These are phyloP conservation scores for Leishmania arabica DNA, from an alignment of 208 protist species.

Conservation along the genomic window DNA sequence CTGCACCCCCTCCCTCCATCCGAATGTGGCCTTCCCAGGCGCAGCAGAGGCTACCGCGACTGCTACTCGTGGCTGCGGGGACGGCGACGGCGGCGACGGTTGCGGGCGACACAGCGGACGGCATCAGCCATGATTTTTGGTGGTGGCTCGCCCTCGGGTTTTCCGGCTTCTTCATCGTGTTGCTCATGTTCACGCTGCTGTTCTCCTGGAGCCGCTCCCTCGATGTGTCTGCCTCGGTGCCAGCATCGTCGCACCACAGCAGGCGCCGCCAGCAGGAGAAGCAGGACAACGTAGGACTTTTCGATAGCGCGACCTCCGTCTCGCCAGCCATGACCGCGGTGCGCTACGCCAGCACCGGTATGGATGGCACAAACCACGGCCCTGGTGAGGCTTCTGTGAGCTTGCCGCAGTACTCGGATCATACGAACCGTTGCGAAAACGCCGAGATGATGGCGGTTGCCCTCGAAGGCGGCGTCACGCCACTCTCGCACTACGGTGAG, in stretches of 20 bases:
- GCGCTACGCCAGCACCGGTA: background rate
- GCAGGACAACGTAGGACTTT: background rate
- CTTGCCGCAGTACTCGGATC: background rate
- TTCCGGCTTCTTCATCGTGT: background rate
- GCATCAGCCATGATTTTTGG: conserved; percentile 1
- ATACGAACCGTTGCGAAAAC: background rate
- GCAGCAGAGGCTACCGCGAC: background rate
- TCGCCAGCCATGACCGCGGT: background rate
- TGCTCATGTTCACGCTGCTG: conserved; percentile 2
- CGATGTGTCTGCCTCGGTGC: no score
- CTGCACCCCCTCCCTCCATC: background rate
- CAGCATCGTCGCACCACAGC: background rate
- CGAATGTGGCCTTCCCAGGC: background rate
- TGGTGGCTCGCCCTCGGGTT: conserved; percentile 12
- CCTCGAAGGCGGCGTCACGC: background rate
- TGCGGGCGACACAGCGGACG: background rate
- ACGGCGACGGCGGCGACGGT: background rate
- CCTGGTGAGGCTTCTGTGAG: background rate
- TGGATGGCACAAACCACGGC: background rate
- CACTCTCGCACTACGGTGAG: background rate
- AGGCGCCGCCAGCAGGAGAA: background rate
- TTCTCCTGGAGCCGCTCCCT: background rate
- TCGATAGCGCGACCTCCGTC: no score
- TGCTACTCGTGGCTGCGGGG: background rate
- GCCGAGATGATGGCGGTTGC: background rate